Percentiles rank a stretch among this genome's conserved stretches.
Evolutionary conservation across 805 yeast genomes (phyloP).

Genomic region (Candida methanosorbosa): DNA sequence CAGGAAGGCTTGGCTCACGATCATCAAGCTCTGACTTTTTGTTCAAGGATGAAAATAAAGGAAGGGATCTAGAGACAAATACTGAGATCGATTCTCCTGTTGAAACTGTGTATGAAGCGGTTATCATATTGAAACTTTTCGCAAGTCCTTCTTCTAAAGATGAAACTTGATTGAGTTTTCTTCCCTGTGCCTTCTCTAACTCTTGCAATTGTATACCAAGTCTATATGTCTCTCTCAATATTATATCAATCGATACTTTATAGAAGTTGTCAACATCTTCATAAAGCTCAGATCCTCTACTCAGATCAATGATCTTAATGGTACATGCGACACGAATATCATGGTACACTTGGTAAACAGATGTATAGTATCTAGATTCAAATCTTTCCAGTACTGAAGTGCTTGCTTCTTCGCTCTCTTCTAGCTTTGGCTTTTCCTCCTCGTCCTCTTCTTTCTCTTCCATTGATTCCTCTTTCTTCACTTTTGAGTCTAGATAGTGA

Average conservation of each 20-base stretch:
- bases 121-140: conserved; percentile 53
- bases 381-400: conserved; percentile 38
- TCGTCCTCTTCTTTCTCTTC: conserved; percentile 8
- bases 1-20: conserved; percentile 59
- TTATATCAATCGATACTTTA: conserved; percentile 51
- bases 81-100: conserved; percentile 61
- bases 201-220: conserved; percentile 24
- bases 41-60: conserved; percentile 67
- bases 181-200: conserved; percentile 3
- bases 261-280: conserved; percentile 51
- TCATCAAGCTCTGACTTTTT: conserved; percentile 69
- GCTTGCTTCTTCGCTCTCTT: background rate
- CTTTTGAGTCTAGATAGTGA: conserved; percentile 27
- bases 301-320: conserved; percentile 34
- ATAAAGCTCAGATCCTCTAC: conserved; percentile 42
- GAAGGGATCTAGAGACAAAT: conserved; percentile 54
- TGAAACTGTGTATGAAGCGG: conserved; percentile 38
- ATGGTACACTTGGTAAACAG: conserved; percentile 53
- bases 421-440: conserved; percentile 3
- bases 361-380: conserved; percentile 29
- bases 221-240: conserved; percentile 52
- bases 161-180: background rate
- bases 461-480: too few relatives aligned
- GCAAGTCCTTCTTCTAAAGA: conserved; percentile 33
- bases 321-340: conserved; percentile 55